Percentiles rank a stretch among this genome's conserved stretches.
Evolutionary conservation across 192 early-diverging fungal species (phyloP).

Genomic region (Coemansia sp.): DNA sequence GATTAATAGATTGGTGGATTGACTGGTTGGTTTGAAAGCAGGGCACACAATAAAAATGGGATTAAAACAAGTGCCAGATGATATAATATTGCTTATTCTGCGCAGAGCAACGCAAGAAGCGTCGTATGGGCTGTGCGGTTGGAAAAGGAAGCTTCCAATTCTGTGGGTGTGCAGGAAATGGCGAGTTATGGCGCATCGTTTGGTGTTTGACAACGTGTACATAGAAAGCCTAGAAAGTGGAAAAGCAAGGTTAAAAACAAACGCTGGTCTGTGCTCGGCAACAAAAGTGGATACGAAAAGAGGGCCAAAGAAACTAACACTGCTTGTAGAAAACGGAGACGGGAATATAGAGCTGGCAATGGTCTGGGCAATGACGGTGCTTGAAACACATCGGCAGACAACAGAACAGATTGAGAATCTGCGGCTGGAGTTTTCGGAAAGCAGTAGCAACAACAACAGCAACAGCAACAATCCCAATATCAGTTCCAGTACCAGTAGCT

Average conservation of each 20-base stretch:
- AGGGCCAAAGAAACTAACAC: background rate
- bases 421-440: background rate
- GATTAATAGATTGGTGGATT: background rate
- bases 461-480: background rate
- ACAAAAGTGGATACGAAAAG: background rate
- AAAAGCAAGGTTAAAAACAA: background rate
- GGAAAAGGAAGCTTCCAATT: background rate
- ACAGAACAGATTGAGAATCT: background rate
- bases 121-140: slow-evolving; percentile 3
- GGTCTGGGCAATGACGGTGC: background rate
- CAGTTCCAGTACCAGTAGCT: background rate
- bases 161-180: background rate
- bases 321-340: background rate
- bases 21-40: background rate
- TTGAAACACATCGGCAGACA: background rate
- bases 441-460: background rate
- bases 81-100: background rate
- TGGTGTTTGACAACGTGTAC: background rate
- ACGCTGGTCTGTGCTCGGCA: background rate
- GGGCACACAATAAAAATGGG: background rate
- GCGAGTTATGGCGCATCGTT: background rate
- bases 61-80: background rate
- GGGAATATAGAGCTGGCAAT: background rate
- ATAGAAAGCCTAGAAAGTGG: background rate
- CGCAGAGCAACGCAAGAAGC: background rate